Base-by-base conservation (phyloP, 768 basidiomycete species). In the Collybia sp. region DNA sequence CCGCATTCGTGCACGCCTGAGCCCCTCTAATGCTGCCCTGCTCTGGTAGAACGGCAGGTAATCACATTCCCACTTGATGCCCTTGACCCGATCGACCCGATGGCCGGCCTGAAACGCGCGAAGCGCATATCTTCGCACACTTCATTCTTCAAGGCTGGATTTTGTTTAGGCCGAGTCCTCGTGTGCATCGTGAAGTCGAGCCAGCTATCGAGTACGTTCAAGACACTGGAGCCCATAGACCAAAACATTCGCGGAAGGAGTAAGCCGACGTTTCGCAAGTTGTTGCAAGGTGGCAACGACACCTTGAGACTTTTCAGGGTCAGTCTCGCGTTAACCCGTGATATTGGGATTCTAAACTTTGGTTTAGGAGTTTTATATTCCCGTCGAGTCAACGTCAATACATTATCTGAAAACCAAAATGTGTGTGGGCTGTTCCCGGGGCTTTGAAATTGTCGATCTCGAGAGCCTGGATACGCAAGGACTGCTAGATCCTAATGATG, bases 381-480 rank as follows among this genome's bases (percentile, higher is more conserved):
- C 96, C 0, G 91, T 96, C 11, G 93, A 98, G 63, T 95, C 93
- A 42, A 91, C 83, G 46, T 97, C 94, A 11, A 88, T 98, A 17
- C 95, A 96, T 66, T 97, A 95, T 70, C 75, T 99, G 53, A 96
- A 95, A 73, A 96, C 95, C 40, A 89, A 88, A 68, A 79, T 99
- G 54, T 99, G 96, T 62, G 91, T 99, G 12, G 96, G 95, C 1
- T 95, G 93, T 60, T 90, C 94, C 9, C 88, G 91, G 57, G 96
- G 96, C 13, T 98, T 99, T 63, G 96, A 98, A 69, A 97, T 99
- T 53, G 92, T 99, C 52, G 96, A 99, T 63, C 77, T 98, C 33
- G 93, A 97, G 64, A 94, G 87, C 49, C 69, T 99, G 66, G 96
- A 99, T 63, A 97, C 95, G 35, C 95, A 98, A 67, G 92, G 92